phyloP scores from a whole-genome alignment of 768 basidiomycete species.

The Leucocoprinus leucothites region DNA sequence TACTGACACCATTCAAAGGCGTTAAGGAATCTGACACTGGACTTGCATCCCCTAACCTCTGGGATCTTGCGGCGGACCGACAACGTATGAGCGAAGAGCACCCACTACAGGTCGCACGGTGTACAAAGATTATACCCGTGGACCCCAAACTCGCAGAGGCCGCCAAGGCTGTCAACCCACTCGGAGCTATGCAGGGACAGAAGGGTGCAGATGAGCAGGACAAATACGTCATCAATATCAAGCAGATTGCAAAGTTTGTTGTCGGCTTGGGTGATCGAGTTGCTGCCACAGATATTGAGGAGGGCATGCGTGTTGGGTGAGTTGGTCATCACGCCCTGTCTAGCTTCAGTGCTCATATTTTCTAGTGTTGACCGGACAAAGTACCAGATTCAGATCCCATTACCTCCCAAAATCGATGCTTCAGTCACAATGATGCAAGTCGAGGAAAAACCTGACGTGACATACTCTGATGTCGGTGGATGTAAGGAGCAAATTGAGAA shows the following conservation, averaged over 20 bases:
- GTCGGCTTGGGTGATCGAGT: constrained; percentile 96
- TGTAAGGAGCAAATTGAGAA: constrained; percentile 99
- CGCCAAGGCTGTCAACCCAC: constrained; percentile 75
- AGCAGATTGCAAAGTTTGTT: constrained; percentile 99
- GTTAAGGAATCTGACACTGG: constrained; percentile 99
- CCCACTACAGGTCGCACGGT: constrained; percentile 93
- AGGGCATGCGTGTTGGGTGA: constrained; percentile 99
- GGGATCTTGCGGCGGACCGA: constrained; percentile 94
- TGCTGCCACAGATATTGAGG: constrained; percentile 97
- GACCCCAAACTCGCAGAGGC: constrained; percentile 74
- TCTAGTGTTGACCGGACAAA: constrained; percentile 89
- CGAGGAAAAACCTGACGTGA: constrained; percentile 97
- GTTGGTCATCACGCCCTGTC: constrained; percentile 24
- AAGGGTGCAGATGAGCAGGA: constrained; percentile 99
- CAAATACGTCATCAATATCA: constrained; percentile 99
- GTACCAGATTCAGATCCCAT: constrained; percentile 98
- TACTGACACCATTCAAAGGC: constrained; percentile 38
- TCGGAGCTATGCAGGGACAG: constrained; percentile 77
- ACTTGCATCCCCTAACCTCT: constrained; percentile 92
- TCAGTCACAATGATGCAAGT: constrained; percentile 99
- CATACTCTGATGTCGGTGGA: constrained; percentile 96
- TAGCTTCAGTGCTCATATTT: constrained; percentile 10
- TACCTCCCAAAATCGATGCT: constrained; percentile 98
- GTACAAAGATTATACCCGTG: constrained; percentile 95
- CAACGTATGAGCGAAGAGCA: constrained; percentile 91